These are phyloP conservation scores for Candida tetrigidarum DNA, from an alignment of 1,139 yeast genomes.

Conservation along the genomic window DNA sequence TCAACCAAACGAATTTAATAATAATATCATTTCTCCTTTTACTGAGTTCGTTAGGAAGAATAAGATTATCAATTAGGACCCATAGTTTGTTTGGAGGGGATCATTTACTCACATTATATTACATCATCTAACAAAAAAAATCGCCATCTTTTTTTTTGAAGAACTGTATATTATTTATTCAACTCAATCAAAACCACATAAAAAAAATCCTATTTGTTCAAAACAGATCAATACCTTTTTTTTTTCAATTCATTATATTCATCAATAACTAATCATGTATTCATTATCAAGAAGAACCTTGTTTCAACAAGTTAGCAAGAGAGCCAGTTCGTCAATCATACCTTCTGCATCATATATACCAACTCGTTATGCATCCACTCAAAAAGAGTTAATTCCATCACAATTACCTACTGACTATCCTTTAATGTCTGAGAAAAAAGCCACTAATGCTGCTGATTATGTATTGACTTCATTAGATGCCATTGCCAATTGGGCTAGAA, in stretches of 20 bases:
- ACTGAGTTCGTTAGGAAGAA: no score
- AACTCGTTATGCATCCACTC: conserved; percentile 37
- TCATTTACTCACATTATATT: background rate
- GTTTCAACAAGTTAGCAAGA: conserved; percentile 12
- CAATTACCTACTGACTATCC: conserved; percentile 49
- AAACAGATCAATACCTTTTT: no score
- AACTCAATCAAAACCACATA: background rate
- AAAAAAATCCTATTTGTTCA: no score
- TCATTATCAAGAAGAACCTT: conserved; percentile 29
- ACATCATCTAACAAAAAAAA: background rate
- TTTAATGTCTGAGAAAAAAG: conserved; percentile 49
- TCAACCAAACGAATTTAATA: background rate
- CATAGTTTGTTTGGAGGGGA: background rate
- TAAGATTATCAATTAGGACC: background rate
- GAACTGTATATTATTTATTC: background rate
- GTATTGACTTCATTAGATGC: conserved; percentile 85
- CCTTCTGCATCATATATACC: conserved; percentile 4
- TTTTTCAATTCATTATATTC: background rate
- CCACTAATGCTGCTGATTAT: conserved; percentile 67
- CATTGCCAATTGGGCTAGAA: conserved; percentile 91
- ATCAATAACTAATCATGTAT: conserved; percentile 22
- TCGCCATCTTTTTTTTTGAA: background rate
- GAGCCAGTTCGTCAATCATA: conserved; percentile 6
- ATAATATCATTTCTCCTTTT: no score
- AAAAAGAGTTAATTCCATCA: conserved; percentile 51